These are phyloP conservation scores for Candida ortonii DNA, from an alignment of 805 yeast species.

Conservation along the genomic window DNA sequence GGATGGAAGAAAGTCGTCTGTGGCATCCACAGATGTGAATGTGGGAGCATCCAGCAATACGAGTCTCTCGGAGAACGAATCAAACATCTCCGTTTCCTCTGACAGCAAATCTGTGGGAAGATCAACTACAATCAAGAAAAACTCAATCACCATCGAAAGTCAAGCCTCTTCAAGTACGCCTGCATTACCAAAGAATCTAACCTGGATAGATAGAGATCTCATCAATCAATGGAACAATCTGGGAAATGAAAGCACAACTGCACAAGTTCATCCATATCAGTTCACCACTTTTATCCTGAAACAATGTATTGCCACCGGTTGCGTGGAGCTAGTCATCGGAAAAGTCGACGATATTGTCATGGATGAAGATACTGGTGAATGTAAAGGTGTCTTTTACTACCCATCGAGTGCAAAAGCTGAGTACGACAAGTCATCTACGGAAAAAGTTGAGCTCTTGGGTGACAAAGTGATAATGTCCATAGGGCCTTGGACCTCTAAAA, in stretches of 20 bases:
- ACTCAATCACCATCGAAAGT: slow-evolving; percentile 33
- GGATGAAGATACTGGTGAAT: slow-evolving; percentile 61
- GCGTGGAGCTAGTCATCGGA: slow-evolving; percentile 82
- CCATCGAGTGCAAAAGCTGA: slow-evolving; percentile 36
- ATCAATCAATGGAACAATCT: slow-evolving; percentile 73
- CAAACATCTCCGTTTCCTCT: slow-evolving; percentile 2
- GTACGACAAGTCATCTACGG: slow-evolving; percentile 28
- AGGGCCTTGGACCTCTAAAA: slow-evolving; percentile 96
- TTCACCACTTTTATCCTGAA: slow-evolving; percentile 82
- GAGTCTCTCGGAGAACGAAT: slow-evolving; percentile 13
- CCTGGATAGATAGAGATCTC: slow-evolving; percentile 69
- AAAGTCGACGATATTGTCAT: slow-evolving; percentile 69
- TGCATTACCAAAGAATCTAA: slow-evolving; percentile 58
- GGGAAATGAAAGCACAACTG: slow-evolving; percentile 86
- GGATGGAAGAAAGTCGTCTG: slow-evolving; percentile 9
- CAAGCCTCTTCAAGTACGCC: slow-evolving; percentile 16
- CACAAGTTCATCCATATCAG: slow-evolving; percentile 94
- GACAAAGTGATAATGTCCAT: slow-evolving; percentile 81
- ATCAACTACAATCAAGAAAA: slow-evolving; percentile 34
- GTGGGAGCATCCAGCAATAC: slow-evolving; percentile 13
- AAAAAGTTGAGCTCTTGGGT: slow-evolving; percentile 51
- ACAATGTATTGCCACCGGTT: slow-evolving; percentile 77
- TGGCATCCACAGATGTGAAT: slow-evolving; percentile 7
- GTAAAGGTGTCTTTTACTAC: slow-evolving; percentile 67
- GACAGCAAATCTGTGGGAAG: slow-evolving; percentile 24